Percentiles rank a stretch among this genome's conserved stretches.
These are phyloP conservation scores for Trichomonascaceae sp. DNA, from an alignment of 1,139 yeast species.

Conservation along the genomic window DNA sequence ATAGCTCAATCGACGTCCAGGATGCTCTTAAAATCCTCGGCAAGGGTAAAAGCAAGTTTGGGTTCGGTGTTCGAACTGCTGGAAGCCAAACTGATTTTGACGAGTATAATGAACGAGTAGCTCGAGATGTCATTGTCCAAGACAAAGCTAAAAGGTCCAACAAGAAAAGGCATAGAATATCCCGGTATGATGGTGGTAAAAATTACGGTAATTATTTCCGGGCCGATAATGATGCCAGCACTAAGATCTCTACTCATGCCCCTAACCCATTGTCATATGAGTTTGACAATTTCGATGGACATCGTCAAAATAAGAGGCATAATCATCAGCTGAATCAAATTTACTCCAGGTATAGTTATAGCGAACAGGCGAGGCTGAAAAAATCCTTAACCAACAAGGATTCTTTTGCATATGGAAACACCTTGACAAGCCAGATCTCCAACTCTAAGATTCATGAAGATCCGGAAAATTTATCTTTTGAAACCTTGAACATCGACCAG, in stretches of 20 bases:
- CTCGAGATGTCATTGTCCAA: conserved; percentile 32
- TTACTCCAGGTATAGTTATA: conserved; percentile 22
- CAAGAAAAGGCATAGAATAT: conserved; percentile 15
- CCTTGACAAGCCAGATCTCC: conserved; percentile 2
- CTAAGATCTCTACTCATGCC: conserved; percentile 2
- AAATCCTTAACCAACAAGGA: conserved; percentile 8
- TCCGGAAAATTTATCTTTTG: conserved; percentile 17
- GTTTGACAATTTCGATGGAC: conserved; percentile 27
- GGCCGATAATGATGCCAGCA: conserved; percentile 8
- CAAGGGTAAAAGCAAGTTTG: conserved; percentile 9
- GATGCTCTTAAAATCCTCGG: conserved; percentile 21
- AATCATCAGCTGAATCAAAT: conserved; percentile 25
- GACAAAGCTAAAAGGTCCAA: conserved; percentile 25
- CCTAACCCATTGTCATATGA: conserved; percentile 23
- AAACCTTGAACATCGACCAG: conserved; percentile 23
- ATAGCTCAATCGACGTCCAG: conserved; percentile 23
- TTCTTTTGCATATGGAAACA: not conserved
- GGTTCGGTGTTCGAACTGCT: not conserved
- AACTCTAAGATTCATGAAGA: not conserved
- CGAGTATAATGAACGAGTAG: conserved; percentile 33
- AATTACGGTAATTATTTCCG: conserved; percentile 27
- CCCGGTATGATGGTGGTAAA: conserved; percentile 15
- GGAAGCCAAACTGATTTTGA: conserved; percentile 33
- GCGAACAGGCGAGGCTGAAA: conserved; percentile 15
- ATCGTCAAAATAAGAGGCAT: conserved; percentile 24